These are phyloP conservation scores for Lasiodiplodia sp. DNA, from an alignment of 2,329 filamentous ascomycete genomes.

Conservation along the genomic window DNA sequence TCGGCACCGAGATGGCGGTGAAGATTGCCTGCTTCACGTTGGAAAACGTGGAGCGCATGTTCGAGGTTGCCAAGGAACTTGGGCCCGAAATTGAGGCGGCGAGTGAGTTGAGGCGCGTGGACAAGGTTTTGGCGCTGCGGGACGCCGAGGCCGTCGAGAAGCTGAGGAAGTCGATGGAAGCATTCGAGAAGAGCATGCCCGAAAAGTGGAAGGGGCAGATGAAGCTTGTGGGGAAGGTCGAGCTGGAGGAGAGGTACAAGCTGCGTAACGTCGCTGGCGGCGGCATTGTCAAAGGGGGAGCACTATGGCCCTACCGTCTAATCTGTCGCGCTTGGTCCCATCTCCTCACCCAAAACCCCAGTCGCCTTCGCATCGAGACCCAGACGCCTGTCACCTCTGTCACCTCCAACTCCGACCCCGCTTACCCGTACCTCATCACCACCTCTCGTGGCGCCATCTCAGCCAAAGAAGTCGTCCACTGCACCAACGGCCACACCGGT, in stretches of 20 bases:
- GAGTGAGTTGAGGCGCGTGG: neutral
- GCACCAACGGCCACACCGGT: constrained; percentile 63
- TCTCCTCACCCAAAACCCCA: constrained; percentile 10
- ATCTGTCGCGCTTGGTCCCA: neutral
- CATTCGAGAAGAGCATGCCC: constrained; percentile 6
- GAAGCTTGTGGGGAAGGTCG: neutral
- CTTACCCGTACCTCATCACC: constrained; percentile 40
- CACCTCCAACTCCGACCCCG: constrained; percentile 42
- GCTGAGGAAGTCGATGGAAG: constrained; percentile 5
- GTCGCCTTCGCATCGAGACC: constrained; percentile 48
- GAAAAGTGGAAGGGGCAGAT: constrained; percentile 4
- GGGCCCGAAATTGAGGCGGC: neutral
- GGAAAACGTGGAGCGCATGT: constrained; percentile 4
- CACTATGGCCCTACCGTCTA: constrained; percentile 35
- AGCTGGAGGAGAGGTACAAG: constrained; percentile 10
- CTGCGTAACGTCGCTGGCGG: constrained; percentile 6
- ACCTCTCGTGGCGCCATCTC: constrained; percentile 56
- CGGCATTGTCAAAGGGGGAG: constrained; percentile 40
- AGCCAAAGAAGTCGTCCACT: constrained; percentile 62
- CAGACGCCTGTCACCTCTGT: constrained; percentile 48
- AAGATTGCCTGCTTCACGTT: neutral
- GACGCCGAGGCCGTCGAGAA: neutral
- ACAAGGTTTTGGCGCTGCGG: constrained; percentile 4
- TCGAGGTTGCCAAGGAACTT: neutral
- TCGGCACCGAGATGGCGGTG: neutral